Evolutionary conservation across 108 stramenopile genomes (phyloP).

Genomic region (Aureococcus anophagefferens): DNA sequence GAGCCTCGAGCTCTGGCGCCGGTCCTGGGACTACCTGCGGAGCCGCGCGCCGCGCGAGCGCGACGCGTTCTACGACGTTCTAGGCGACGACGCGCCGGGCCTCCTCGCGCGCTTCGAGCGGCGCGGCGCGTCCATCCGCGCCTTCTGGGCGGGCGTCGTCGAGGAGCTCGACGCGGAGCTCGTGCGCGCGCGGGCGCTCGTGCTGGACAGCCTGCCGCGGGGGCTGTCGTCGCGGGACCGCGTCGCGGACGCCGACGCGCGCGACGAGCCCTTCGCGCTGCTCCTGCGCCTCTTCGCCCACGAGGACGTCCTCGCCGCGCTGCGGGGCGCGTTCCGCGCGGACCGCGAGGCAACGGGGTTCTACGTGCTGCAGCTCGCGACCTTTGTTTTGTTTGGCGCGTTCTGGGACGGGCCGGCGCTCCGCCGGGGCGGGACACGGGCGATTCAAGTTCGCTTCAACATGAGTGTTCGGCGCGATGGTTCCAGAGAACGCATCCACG

Average conservation of each 20-base stretch:
- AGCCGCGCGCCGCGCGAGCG: too few relatives aligned
- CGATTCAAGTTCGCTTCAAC: too few relatives aligned
- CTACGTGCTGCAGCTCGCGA: not conserved
- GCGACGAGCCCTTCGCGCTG: not conserved
- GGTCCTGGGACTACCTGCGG: too few relatives aligned
- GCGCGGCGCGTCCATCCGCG: not conserved
- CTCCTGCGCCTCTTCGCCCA: slow-evolving; percentile 10
- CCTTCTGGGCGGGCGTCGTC: not conserved
- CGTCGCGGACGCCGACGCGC: not conserved
- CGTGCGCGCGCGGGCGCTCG: not conserved
- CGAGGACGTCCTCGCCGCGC: slow-evolving; percentile 3
- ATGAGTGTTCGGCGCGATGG: too few relatives aligned
- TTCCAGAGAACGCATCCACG: too few relatives aligned
- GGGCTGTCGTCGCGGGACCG: too few relatives aligned
- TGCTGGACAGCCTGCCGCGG: too few relatives aligned
- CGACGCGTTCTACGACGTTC: too few relatives aligned
- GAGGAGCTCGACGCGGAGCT: not conserved
- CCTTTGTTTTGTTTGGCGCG: not conserved
- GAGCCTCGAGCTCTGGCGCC: too few relatives aligned
- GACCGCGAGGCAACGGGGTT: not conserved
- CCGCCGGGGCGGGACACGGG: too few relatives aligned
- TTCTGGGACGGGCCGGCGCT: not conserved
- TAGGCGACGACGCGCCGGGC: too few relatives aligned
- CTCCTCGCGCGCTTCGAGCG: not conserved
- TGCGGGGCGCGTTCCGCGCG: not conserved